Evolutionary conservation across 2,329 filamentous ascomycete genomes (phyloP), one percentile per base, ranked within the genome.

Genomic region (Aureobasidium sp.): DNA sequence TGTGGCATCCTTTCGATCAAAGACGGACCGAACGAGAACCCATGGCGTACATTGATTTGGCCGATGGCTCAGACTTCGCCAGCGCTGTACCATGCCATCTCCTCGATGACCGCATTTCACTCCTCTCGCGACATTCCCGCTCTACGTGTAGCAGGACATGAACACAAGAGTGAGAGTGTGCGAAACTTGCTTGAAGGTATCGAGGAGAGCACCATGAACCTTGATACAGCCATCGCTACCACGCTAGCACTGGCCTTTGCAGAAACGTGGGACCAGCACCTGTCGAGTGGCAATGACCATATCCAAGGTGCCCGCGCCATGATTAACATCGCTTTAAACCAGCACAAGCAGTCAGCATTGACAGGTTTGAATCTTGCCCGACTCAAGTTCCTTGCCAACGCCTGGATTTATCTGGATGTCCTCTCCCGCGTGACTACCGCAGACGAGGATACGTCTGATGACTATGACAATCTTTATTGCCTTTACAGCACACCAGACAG

Each of bases 371-470:
- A 84, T 48, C 70, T 82, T 14, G 74, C 78, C 42, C 76, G 85
- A 8, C 74, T 89, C 27, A 83, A 82, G 61, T 89, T 89, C 67
- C 75, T 90, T 19, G 87, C 85, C 73, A 89, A 88, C 68, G 84
- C 83, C 4, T 89, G 85, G 84, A 79, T 89, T 8, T 90, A 89
- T 68, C 86, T 89, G 81, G 85, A 89, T 69, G 87, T 89, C 31
- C 85, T 89, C 64, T 83, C 86, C 27, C 81, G 86, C 15, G 74
- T 90, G 53, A 89, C 85, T 0, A 85, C 85, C 3, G 73, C 83
- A 3, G 82, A 84, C 62, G 79, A 82, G 39, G 81, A 83, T 27
- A 82, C 83, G 14, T 77, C 77, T 3, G 78, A 78, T 50, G 80
- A 84, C 67, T 81, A 84, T 61, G 77, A 82, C 48, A 75, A 77